phyloP scores from a whole-genome alignment of 2,329 filamentous ascomycete species.

The Colletotrichum sp. region DNA sequence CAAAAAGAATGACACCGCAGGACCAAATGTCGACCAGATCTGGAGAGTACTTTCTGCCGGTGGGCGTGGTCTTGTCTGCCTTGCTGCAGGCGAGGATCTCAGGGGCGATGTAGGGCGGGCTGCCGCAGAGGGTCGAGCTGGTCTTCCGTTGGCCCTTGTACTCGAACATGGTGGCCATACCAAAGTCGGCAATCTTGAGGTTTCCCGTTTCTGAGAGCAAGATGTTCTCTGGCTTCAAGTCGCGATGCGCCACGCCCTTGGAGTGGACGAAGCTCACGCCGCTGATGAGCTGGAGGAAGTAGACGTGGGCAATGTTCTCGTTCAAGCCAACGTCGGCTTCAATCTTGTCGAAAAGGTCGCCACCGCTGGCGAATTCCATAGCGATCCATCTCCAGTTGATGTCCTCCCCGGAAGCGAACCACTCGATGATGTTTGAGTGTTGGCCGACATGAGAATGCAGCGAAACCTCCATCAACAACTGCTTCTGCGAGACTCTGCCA shows the following conservation, averaged over 20 bases:
- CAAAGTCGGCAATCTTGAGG: conserved; percentile 96
- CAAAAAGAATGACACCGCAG: conserved; percentile 96
- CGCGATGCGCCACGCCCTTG: conserved; percentile 91
- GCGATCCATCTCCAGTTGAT: conserved; percentile 93
- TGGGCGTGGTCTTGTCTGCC: conserved; percentile 45
- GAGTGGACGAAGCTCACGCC: conserved; percentile 96
- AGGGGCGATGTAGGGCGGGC: conserved; percentile 95
- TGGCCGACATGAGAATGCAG: conserved; percentile 88
- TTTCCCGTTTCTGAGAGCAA: conserved; percentile 83
- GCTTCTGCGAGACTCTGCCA: conserved; percentile 86
- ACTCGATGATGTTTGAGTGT: conserved; percentile 93
- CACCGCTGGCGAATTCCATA: conserved; percentile 95
- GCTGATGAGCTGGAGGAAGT: conserved; percentile 89
- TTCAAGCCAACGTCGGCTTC: conserved; percentile 96
- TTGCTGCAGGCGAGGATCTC: conserved; percentile 73
- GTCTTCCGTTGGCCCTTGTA: conserved; percentile 84
- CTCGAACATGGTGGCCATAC: conserved; percentile 91
- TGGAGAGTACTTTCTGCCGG: conserved; percentile 69
- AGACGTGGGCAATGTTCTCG: conserved; percentile 93
- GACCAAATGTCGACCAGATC: conserved; percentile 96
- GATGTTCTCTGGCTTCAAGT: conserved; percentile 95
- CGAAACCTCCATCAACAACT: conserved; percentile 90
- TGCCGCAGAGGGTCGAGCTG: conserved; percentile 90
- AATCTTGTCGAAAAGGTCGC: conserved; percentile 98
- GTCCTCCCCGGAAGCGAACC: conserved; percentile 88